Percentiles rank a stretch among this genome's conserved stretches.
phyloP scores from a whole-genome alignment of 177 flowering plant species.

The Vitis hybrid region DNA sequence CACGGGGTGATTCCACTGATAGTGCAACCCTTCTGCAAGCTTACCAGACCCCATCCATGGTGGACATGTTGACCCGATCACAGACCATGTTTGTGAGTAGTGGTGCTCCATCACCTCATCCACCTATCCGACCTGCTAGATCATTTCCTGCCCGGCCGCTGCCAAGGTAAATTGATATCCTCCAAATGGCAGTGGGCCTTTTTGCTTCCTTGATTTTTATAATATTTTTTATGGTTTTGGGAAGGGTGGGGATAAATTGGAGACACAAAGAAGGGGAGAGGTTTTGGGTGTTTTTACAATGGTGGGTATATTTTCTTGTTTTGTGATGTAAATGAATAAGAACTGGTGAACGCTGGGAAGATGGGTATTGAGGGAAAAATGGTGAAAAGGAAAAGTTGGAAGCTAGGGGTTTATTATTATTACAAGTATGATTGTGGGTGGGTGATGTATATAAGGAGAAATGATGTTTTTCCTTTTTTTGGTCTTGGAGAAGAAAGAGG shows the following conservation, averaged over 20 bases:
- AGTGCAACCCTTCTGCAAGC: conserved; percentile 54
- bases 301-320: conserved; percentile 24
- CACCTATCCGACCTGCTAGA: conserved; percentile 38
- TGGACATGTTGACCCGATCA: conserved; percentile 73
- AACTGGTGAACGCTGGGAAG: conserved; percentile 7
- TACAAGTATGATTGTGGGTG: conserved; percentile 6
- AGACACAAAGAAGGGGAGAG: not conserved
- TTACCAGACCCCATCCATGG: conserved; percentile 85
- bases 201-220: conserved; percentile 9
- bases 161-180: conserved; percentile 43
- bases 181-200: not conserved
- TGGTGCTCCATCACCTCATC: conserved; percentile 25
- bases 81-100: conserved; percentile 50
- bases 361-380: not conserved
- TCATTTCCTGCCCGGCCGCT: conserved; percentile 39
- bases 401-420: not conserved
- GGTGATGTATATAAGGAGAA: conserved; percentile 44
- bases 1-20: conserved; percentile 72
- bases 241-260: conserved; percentile 18
- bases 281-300: conserved; percentile 11
- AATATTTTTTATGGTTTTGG: conserved; percentile 9
- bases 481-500: conserved; percentile 11
- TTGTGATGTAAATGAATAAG: conserved; percentile 41
- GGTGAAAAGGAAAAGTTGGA: conserved; percentile 17
- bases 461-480: conserved; percentile 17